Evolutionary conservation across 163 green algal genomes (phyloP), one percentile per base, ranked within the genome.

Genomic region (Chlorella variabilis): DNA sequence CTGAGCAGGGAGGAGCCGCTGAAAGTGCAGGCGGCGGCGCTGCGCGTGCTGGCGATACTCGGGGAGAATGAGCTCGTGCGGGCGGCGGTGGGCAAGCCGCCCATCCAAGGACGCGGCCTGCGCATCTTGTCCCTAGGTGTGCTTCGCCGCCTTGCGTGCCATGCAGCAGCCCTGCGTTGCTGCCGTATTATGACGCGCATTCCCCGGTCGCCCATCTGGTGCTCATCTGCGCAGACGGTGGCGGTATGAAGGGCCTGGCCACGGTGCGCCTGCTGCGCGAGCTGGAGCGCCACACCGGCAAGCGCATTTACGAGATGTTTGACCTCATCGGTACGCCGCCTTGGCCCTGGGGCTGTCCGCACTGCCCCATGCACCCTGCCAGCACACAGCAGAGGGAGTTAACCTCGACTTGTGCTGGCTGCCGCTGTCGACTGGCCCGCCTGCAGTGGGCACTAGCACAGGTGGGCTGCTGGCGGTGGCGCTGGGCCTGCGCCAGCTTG

Each of bases 81-180:
- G 31, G 65, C 80, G 15, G 92, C 93, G 31, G 74, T 94, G 11
- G 90, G 90, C n/a, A 65, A 85, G 70, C 76, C 86, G n/a, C 65
- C 85, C 29, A 87, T 95, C 29, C 23, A 66, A 4, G 87, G 90
- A 9, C 89, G 93, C 21, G 96, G 96, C 4, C 54, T 98, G 65
- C 91, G 96, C n/a, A 91, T 99, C n/a, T 84, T 99, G 33, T 90
- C 91, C 34, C 92, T 99, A 90, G 96, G 73, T 80, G 38, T 5
- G 71, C 98, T 71, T 15, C 25, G 54, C 54, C 7, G 54, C 54
- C 15, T 15, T n/a, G n/a, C n/a, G n/a, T 62, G 54, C 54, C 54
- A 18, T 56, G 36, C 65, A 27, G 8, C 38, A 56, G n/a, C n/a
- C n/a, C n/a, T n/a, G n/a, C n/a, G n/a, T n/a, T n/a, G n/a, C n/a